Evolutionary conservation across 2,329 filamentous ascomycete species (phyloP).

Genomic region (Ophiostoma himal-ulmi): DNA sequence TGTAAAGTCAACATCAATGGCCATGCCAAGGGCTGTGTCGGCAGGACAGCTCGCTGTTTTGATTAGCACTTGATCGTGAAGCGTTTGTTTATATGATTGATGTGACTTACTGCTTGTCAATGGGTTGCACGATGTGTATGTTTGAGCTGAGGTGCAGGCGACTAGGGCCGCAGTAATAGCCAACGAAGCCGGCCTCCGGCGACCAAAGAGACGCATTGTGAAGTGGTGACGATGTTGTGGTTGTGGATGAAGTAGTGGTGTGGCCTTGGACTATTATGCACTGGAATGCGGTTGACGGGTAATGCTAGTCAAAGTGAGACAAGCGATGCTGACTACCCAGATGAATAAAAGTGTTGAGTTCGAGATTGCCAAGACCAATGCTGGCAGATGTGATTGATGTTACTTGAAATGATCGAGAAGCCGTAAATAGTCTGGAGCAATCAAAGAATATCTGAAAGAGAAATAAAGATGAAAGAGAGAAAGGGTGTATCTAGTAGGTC

Average conservation of each 20-base stretch:
- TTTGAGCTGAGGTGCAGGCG: conserved; percentile 30
- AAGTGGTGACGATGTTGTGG: not conserved
- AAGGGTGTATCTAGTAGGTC: not conserved
- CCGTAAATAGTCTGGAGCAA: not conserved
- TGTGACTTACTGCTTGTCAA: conserved; percentile 20
- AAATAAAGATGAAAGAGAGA: not conserved
- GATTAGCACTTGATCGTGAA: not conserved
- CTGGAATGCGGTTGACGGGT: not conserved
- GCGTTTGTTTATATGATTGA: not conserved
- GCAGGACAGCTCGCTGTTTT: conserved; percentile 58
- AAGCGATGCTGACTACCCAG: not conserved
- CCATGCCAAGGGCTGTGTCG: conserved; percentile 73
- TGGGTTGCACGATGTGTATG: conserved; percentile 28
- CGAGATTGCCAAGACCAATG: not conserved
- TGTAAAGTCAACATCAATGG: conserved; percentile 79
- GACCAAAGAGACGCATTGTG: conserved; percentile 13
- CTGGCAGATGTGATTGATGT: not conserved
- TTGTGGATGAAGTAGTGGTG: too few species aligned
- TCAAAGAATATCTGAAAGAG: not conserved
- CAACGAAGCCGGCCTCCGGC: not conserved
- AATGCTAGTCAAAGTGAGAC: not conserved
- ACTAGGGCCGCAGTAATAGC: conserved; percentile 20
- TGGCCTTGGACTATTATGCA: not conserved
- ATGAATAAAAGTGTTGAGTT: not conserved
- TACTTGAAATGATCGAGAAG: not conserved